Evolutionary conservation across 345 rosid genomes (phyloP).

Genomic region (Boechera divaricarpa): DNA sequence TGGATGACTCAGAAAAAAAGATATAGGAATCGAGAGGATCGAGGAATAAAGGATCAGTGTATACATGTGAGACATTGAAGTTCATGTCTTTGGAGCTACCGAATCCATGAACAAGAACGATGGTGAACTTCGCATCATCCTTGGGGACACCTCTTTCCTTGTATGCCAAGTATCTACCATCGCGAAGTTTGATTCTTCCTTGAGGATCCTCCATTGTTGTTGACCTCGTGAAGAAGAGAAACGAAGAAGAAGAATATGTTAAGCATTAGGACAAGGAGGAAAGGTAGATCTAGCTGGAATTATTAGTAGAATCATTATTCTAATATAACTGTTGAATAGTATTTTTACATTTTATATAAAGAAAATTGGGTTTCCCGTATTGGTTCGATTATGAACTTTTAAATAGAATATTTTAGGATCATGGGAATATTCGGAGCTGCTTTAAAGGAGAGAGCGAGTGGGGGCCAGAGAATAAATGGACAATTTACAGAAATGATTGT

Average conservation of each 20-base stretch:
- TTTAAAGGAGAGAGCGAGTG: background rate
- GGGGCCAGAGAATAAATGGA: background rate
- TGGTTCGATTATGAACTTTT: slow-evolving; percentile 24
- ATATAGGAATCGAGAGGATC: slow-evolving; percentile 7
- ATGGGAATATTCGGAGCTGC: slow-evolving; percentile 30
- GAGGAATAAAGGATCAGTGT: slow-evolving; percentile 11
- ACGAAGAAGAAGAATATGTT: slow-evolving; percentile 19
- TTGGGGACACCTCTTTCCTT: slow-evolving; percentile 75
- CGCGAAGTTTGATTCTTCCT: slow-evolving; percentile 64
- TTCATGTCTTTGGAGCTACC: slow-evolving; percentile 97
- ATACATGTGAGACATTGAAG: slow-evolving; percentile 76
- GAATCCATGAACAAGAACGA: slow-evolving; percentile 86
- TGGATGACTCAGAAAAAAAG: background rate
- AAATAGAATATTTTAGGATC: slow-evolving; percentile 26
- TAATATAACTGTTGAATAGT: background rate
- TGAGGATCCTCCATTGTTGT: slow-evolving; percentile 32
- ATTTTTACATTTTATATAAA: background rate
- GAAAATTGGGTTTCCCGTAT: background rate
- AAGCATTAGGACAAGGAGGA: slow-evolving; percentile 30
- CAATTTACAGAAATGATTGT: background rate
- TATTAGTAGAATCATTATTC: slow-evolving; percentile 21
- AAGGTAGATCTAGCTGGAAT: slow-evolving; percentile 37
- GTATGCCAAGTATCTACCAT: slow-evolving; percentile 84
- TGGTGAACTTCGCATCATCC: slow-evolving; percentile 59
- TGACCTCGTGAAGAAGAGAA: slow-evolving; percentile 29